phyloP scores from a whole-genome alignment of 768 basidiomycete genomes.

The Lentinula edodes region DNA sequence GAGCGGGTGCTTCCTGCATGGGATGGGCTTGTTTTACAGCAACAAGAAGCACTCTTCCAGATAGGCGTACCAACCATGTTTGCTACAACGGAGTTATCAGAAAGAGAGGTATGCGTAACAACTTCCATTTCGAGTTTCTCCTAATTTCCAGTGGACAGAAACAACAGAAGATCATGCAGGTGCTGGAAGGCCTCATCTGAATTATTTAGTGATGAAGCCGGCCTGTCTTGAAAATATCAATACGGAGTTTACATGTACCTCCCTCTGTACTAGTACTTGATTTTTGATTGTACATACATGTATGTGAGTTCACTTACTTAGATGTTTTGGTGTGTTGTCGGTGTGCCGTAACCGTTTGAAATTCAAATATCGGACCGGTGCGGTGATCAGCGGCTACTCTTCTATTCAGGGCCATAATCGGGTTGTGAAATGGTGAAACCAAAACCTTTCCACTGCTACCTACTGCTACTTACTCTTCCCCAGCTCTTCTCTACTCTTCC shows the following conservation, averaged over 20 bases:
- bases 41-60: conserved; percentile 58
- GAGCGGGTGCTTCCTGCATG: conserved; percentile 68
- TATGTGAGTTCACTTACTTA: no score
- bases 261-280: no score
- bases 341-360: no score
- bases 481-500: no score
- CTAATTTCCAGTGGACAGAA: conserved; percentile 31
- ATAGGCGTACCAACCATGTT: conserved; percentile 72
- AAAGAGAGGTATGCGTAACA: conserved; percentile 49
- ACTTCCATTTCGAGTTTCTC: background rate
- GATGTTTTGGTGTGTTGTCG: no score
- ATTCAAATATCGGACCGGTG: no score
- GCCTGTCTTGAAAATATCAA: no score
- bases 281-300: no score
- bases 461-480: no score
- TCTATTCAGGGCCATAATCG: background rate
- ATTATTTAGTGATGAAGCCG: background rate
- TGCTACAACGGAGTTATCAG: conserved; percentile 37
- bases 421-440: no score
- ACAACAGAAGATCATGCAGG: conserved; percentile 66
- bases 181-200: conserved; percentile 52
- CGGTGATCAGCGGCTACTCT: background rate
- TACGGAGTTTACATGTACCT: no score
- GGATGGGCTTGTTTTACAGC: conserved; percentile 68
- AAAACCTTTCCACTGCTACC: no score